Percentiles rank a stretch among this genome's conserved stretches.
These are phyloP conservation scores for Pythium vanterpoolii DNA, from an alignment of 352 stramenopile genomes.

Conservation along the genomic window DNA sequence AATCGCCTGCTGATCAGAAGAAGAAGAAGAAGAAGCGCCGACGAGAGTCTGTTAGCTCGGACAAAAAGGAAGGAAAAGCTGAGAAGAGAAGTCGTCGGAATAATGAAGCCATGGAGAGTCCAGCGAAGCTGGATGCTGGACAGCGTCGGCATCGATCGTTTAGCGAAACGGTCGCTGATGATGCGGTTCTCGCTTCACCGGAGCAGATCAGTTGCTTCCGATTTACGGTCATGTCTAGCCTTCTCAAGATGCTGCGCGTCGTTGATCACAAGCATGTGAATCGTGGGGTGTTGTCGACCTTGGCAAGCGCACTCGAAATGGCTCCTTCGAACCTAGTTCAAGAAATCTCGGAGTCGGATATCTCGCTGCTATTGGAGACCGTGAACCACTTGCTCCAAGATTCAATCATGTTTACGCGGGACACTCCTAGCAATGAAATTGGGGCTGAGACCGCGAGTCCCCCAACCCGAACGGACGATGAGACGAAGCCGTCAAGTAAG, in stretches of 20 bases:
- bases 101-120: neutral
- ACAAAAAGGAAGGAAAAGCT: conserved; percentile 19
- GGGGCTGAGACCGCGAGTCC: neutral
- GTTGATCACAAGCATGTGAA: conserved; percentile 73
- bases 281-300: conserved; percentile 53
- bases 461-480: neutral
- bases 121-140: neutral
- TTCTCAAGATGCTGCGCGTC: conserved; percentile 48
- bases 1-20: neutral
- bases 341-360: conserved; percentile 41
- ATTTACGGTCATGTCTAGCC: conserved; percentile 35
- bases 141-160: neutral
- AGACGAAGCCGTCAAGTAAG: neutral
- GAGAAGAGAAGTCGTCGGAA: conserved; percentile 1
- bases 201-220: conserved; percentile 52
- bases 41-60: conserved; percentile 32
- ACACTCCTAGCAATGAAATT: neutral
- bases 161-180: neutral
- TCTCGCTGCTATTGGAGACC: conserved; percentile 64
- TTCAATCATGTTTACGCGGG: conserved; percentile 5
- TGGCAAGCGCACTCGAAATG: conserved; percentile 76
- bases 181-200: conserved; percentile 16
- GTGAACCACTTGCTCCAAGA: conserved; percentile 69
- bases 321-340: conserved; percentile 52
- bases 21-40: conserved; percentile 28